Evolutionary conservation across 1,139 yeast genomes (phyloP).

Genomic region (Schizosaccharomyces versatilis): DNA sequence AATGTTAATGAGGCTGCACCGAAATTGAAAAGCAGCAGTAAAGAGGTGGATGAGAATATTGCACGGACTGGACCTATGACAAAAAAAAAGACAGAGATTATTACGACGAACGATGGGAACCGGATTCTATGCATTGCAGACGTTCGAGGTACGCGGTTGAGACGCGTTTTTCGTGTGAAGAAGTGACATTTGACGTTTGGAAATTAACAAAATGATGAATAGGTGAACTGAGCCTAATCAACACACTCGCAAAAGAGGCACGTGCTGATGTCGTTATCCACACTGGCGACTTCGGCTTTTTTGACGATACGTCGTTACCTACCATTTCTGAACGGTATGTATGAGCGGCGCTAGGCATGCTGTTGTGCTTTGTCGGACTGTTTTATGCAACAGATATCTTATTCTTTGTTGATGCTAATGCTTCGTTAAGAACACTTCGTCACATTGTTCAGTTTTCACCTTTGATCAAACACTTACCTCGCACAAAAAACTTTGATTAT

Average conservation of each 20-base stretch:
- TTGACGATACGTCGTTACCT: slow-evolving; percentile 36
- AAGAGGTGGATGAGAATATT: no score
- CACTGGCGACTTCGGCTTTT: slow-evolving; percentile 64
- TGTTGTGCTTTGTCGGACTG: neutral
- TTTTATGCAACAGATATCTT: neutral
- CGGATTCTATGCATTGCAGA: slow-evolving; percentile 35
- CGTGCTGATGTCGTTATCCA: slow-evolving; percentile 37
- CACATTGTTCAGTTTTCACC: slow-evolving; percentile 54
- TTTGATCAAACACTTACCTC: slow-evolving; percentile 15
- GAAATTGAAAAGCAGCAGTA: no score
- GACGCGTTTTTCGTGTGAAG: neutral
- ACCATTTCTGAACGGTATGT: slow-evolving; percentile 23
- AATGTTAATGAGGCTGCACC: no score
- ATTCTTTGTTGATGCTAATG: no score
- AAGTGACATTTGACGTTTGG: neutral
- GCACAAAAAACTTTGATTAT: slow-evolving; percentile 5
- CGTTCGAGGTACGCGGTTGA: slow-evolving; percentile 23
- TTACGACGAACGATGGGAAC: no score
- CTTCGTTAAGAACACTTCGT: slow-evolving; percentile 20
- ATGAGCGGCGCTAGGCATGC: neutral
- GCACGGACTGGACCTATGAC: no score
- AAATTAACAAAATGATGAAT: neutral
- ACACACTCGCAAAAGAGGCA: slow-evolving; percentile 26
- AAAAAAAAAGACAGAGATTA: no score
- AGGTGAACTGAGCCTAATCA: slow-evolving; percentile 27